Conservation (phyloP, 805 yeast species). For the Saturnispora hagleri region DNA sequence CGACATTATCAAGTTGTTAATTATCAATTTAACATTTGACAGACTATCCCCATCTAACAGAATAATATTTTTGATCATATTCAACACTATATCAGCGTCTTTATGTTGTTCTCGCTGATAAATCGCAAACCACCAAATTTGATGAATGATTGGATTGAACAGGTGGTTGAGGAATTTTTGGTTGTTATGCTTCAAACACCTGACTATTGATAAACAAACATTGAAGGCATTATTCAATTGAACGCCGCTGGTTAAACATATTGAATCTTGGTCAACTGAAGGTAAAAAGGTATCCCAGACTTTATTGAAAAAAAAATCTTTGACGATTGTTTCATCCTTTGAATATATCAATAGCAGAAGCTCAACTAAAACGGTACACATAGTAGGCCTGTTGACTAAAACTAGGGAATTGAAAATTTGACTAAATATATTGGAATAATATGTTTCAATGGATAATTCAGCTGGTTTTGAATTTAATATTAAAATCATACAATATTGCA, state of each 20-base stretch:
- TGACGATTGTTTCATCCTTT: slow-evolving; percentile 40
- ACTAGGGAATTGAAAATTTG: slow-evolving; percentile 57
- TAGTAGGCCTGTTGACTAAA: slow-evolving; percentile 50
- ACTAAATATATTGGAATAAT: slow-evolving; percentile 47
- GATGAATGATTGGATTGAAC: slow-evolving; percentile 21
- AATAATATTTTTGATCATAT: slow-evolving; percentile 29
- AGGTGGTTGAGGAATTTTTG: slow-evolving; percentile 29
- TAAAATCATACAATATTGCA: slow-evolving; percentile 58
- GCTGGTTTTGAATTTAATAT: slow-evolving; percentile 54
- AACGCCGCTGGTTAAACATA: slow-evolving; percentile 35
- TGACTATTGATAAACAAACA: slow-evolving; percentile 54
- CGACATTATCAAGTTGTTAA: slow-evolving; percentile 18
- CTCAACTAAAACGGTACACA: slow-evolving; percentile 47
- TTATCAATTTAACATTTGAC: slow-evolving; percentile 10
- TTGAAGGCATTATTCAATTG: slow-evolving; percentile 54
- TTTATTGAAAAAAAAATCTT: slow-evolving; percentile 48
- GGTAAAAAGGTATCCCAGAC: slow-evolving; percentile 42
- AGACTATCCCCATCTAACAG: slow-evolving; percentile 10
- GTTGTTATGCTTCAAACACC: slow-evolving; percentile 27
- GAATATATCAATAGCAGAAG: slow-evolving; percentile 43
- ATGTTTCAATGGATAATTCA: slow-evolving; percentile 35
- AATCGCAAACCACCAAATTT: slow-evolving; percentile 37
- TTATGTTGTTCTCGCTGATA: slow-evolving; percentile 28
- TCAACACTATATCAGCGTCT: slow-evolving; percentile 29
- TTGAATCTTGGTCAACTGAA: slow-evolving; percentile 8